Base-by-base conservation (phyloP, 352 stramenopile genomes). In the Pythium phragmitis region DNA sequence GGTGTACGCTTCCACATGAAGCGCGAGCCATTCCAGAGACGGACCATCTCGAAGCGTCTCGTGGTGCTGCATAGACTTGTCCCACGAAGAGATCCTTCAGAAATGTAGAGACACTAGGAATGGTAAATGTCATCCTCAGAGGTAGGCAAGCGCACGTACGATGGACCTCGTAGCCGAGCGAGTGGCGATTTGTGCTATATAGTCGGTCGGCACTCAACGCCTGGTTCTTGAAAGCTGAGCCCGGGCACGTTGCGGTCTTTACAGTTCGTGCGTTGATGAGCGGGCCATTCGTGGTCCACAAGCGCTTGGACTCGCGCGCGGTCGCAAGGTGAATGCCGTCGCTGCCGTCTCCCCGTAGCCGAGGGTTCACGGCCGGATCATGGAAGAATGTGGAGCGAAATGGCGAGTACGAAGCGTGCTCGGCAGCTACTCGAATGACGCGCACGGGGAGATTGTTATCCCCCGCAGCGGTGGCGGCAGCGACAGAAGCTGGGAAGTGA, bases 371-470 rank as follows among this genome's bases (percentile, higher is more conserved):
- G 6, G 49, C 62, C 36, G 71, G 57, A 45, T 92, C 77, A 36
- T 76, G 75, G 69, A 90, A 90, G 60, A 90, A 85, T 7, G 80
- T 82, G 28, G 81, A 70, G 28, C 82, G 82, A 58, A 92, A 92
- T 3, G 76, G 72, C 17, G 74, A 23, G 54, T 92, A 90, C 39
- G 68, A 62, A 28, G 41, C 71, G 42, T 34, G 70, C 17, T 52
- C 63, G 52, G 41, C 57, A 30, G 57, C 70, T 16, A 75, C 45
- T 16, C 53, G 60, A 30, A 68, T 53, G 23, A 68, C 56, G 9
- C 60, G 43, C 17, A 66, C 55, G 21, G 47, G 50, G 9, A 54
- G 55, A 33, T 46, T 48, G 11, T 36, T 19, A 19, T 34, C 42
- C 8, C 16, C 19, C 2, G n/a, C 39, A 21, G 37, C 60, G n/a